Evolutionary conservation across 1,284 basidiomycete species (phyloP).

Genomic region (Malassezia vespertilionis): DNA sequence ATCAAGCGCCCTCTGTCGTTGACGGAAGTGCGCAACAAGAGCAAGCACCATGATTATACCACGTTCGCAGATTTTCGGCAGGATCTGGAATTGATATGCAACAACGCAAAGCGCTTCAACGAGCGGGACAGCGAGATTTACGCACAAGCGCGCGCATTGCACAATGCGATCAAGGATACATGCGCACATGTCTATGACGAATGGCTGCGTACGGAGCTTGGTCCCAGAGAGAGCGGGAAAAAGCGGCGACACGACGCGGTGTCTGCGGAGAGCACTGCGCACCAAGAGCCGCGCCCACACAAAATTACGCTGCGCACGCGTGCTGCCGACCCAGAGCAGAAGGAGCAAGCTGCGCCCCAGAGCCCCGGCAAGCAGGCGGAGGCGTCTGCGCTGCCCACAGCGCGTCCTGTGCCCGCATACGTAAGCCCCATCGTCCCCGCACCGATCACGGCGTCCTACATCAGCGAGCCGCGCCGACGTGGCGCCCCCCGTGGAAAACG

Average conservation of each 20-base stretch:
- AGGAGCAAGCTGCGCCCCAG: not conserved
- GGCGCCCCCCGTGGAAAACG: conserved; percentile 36
- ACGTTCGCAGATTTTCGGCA: conserved; percentile 62
- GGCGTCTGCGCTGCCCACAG: conserved; percentile 2
- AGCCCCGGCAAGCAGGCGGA: not conserved
- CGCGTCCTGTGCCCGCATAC: not conserved
- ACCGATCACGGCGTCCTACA: conserved; percentile 1
- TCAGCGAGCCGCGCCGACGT: conserved; percentile 11
- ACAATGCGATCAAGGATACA: conserved; percentile 38
- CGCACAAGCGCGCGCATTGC: conserved; percentile 64
- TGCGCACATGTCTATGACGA: conserved; percentile 1
- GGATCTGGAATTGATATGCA: conserved; percentile 76
- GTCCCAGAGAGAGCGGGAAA: not conserved
- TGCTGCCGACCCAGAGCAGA: not conserved
- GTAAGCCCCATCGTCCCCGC: conserved; percentile 1
- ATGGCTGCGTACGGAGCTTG: not conserved
- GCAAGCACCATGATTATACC: conserved; percentile 59
- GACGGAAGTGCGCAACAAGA: conserved; percentile 63
- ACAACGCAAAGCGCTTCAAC: conserved; percentile 82
- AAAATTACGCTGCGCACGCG: conserved; percentile 15
- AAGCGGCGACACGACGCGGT: not conserved
- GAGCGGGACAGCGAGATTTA: conserved; percentile 72
- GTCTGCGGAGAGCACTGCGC: not conserved
- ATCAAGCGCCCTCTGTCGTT: conserved; percentile 76
- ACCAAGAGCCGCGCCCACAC: not conserved